A percentile compares a stretch with the other conserved stretches of the same genome.
These are phyloP conservation scores for Earliella scabrosa DNA, from an alignment of 1,284 basidiomycete genomes.

Conservation along the genomic window DNA sequence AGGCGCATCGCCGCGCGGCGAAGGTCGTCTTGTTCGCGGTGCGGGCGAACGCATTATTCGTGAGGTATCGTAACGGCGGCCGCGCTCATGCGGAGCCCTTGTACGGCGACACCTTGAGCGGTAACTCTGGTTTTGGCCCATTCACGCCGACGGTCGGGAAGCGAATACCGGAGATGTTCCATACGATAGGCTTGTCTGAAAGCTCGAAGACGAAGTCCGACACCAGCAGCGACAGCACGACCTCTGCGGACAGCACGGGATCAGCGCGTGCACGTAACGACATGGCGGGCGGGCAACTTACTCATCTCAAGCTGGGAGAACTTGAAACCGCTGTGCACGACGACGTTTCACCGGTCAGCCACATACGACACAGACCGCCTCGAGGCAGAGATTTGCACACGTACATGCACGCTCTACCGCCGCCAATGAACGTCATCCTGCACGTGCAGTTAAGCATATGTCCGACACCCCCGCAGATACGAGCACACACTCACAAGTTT, in stretches of 20 bases:
- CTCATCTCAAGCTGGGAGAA: conserved; percentile 37
- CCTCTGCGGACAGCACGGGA: conserved; percentile 13
- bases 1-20: too few species aligned
- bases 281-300: conserved; percentile 15
- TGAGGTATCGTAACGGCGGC: neutral
- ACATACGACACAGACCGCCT: neutral
- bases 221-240: conserved; percentile 16
- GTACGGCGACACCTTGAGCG: conserved; percentile 20
- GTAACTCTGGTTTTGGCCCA: conserved; percentile 21
- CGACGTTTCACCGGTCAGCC: conserved; percentile 1
- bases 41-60: too few species aligned
- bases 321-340: conserved; percentile 33
- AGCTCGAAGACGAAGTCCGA: conserved; percentile 19
- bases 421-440: conserved; percentile 38
- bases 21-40: too few species aligned
- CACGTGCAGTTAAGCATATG: conserved; percentile 1
- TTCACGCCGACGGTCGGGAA: conserved; percentile 26
- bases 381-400: conserved; percentile 1
- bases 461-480: neutral
- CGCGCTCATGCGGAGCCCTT: neutral
- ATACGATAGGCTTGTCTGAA: conserved; percentile 23
- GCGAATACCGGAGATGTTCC: conserved; percentile 26
- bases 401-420: conserved; percentile 36
- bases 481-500: conserved; percentile 26
- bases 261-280: neutral